phyloP scores from a whole-genome alignment of 805 yeast species.

The Ogataea pilisensis region DNA sequence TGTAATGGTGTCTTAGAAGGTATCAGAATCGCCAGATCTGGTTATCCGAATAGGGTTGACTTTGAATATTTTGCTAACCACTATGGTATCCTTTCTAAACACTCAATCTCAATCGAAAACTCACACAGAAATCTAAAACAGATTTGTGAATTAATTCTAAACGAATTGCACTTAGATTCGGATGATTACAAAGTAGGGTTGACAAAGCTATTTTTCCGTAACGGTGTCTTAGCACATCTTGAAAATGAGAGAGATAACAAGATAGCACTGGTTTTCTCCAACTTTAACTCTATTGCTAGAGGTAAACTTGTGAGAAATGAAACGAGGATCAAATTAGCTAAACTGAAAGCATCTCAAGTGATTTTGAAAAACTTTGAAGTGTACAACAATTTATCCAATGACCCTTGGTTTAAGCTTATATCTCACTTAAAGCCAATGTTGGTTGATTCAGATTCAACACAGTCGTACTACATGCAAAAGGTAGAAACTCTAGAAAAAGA shows the following conservation, averaged over 20 bases:
- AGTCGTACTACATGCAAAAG: slow-evolving; percentile 50
- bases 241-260: slow-evolving; percentile 73
- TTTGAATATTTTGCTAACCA: slow-evolving; percentile 76
- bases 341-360: slow-evolving; percentile 66
- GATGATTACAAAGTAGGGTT: slow-evolving; percentile 63
- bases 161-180: slow-evolving; percentile 55
- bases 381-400: slow-evolving; percentile 44
- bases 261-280: slow-evolving; percentile 49
- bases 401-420: slow-evolving; percentile 79
- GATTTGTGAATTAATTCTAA: slow-evolving; percentile 64
- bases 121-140: slow-evolving; percentile 47
- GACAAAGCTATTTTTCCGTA: slow-evolving; percentile 69
- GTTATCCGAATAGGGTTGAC: slow-evolving; percentile 88
- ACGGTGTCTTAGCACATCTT: slow-evolving; percentile 72
- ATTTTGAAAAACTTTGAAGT: slow-evolving; percentile 57
- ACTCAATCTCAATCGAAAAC: slow-evolving; percentile 30
- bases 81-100: slow-evolving; percentile 63
- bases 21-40: slow-evolving; percentile 93
- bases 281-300: slow-evolving; percentile 60
- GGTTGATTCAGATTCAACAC: slow-evolving; percentile 35
- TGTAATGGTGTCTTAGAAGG: slow-evolving; percentile 99
- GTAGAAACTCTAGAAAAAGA: slow-evolving; percentile 55
- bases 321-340: slow-evolving; percentile 46
- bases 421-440: slow-evolving; percentile 67
- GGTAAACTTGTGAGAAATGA: slow-evolving; percentile 57